A percentile compares a stretch with the other conserved stretches of the same genome.
Conservation (phyloP, 805 yeast species). For the Tetrapisispora phaffii region DNA sequence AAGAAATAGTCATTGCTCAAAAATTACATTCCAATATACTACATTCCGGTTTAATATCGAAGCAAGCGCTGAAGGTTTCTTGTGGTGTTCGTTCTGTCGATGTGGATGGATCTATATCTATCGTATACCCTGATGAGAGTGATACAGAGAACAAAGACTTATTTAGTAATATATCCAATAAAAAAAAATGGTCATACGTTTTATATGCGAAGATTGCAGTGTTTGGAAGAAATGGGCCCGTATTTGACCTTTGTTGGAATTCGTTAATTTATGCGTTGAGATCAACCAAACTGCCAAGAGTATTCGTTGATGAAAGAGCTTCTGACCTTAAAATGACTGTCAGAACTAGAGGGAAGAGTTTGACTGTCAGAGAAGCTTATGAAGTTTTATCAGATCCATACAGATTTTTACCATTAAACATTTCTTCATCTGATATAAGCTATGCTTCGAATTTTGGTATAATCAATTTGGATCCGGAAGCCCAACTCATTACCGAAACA, state of each 20-base stretch:
- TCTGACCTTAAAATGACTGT: slow-evolving; percentile 43
- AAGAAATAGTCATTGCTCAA: slow-evolving; percentile 71
- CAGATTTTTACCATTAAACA: slow-evolving; percentile 30
- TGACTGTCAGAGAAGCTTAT: slow-evolving; percentile 38
- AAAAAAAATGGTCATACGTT: slow-evolving; percentile 44
- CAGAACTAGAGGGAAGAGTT: slow-evolving; percentile 42
- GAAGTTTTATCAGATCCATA: slow-evolving; percentile 49
- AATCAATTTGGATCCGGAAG: slow-evolving; percentile 34
- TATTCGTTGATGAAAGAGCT: slow-evolving; percentile 56
- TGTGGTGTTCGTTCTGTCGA: slow-evolving; percentile 40
- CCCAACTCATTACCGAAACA: slow-evolving; percentile 20
- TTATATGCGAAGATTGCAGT: slow-evolving; percentile 67
- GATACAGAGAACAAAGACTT: slow-evolving; percentile 19
- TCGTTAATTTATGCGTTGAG: slow-evolving; percentile 55
- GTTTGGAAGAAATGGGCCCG: slow-evolving; percentile 72
- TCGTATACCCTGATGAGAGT: slow-evolving; percentile 39
- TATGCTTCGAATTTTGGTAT: slow-evolving; percentile 50
- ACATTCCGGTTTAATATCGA: slow-evolving; percentile 45
- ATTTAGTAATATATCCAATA: slow-evolving; percentile 11
- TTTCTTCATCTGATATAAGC: slow-evolving; percentile 34
- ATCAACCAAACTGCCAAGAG: slow-evolving; percentile 52
- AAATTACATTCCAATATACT: slow-evolving; percentile 48
- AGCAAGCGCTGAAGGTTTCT: slow-evolving; percentile 37
- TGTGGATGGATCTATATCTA: slow-evolving; percentile 39
- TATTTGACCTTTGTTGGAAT: slow-evolving; percentile 66